Base-by-base conservation (phyloP, 2,329 filamentous ascomycete genomes). In the Talaromyces albobiverticillius region DNA sequence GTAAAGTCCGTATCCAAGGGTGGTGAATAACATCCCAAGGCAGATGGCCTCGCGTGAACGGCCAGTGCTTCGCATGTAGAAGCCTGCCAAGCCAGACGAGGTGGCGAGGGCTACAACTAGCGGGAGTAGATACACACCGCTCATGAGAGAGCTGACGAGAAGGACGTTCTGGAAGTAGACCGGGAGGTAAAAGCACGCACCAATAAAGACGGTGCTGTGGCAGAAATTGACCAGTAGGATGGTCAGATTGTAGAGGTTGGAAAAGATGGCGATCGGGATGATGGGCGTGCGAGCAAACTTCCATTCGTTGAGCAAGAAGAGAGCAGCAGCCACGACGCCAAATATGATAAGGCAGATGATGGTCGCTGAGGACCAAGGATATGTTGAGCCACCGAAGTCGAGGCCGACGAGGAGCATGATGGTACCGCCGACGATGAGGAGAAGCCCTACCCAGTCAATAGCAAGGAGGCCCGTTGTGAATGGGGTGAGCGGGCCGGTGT, bases 301-400 rank as follows among this genome's bases (percentile, higher is more conserved):
- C 66, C 67, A 70, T 45, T 71, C 63, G 66, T 68, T 70, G 1
- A 57, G 14, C n/a, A 70, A 57, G 45, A 72, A 72, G 2, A 48
- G 51, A 4, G 63, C 50, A 8, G 57, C 66, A 2, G 69, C 57
- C 1, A 53, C 59, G 34, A 63, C 51, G 0, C 84, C 84, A 2
- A 84, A 63, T 1, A 81, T 67, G 1, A 86, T 61, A 0, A 82
- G 80, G 0, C 72, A 73, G 43, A 86, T 74, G 11, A 85, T 81
- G 57, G 82, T 77, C 0, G 71, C 67, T 0, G 80, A 82, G 1
- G 73, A 64, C 83, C 83, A 86, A 0, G 75, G 61, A 58, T 83
- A 82, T 57, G 82, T 73, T 40, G 78, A 78, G 1, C 83, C 84
- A 22, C 82, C 83, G 82, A 83, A 86, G 2, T 81, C 81, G 31